Evolutionary conservation across 73 alveolate genomes (phyloP), one percentile per base, ranked within the genome.

Genomic region (Loxodes magnus): DNA sequence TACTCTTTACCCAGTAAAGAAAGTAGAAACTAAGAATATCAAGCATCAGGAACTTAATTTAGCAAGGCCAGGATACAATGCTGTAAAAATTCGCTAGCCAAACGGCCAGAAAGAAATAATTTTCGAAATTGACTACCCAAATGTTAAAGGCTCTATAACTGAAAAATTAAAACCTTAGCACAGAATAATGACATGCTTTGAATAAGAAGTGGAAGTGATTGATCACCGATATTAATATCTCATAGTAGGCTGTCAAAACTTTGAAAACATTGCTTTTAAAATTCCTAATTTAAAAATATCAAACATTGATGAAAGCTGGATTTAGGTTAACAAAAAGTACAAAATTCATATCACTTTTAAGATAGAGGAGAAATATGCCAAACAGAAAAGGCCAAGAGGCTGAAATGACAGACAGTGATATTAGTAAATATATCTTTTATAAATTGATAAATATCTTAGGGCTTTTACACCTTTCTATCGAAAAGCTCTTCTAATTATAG

Each of bases 11-110:
- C n/a, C n/a, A n/a, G n/a, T n/a, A n/a, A n/a, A n/a, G n/a, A n/a
- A n/a, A n/a, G n/a, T n/a, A n/a, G n/a, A n/a, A n/a, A n/a, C n/a
- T n/a, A n/a, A n/a, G n/a, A n/a, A n/a, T n/a, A n/a, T n/a, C n/a
- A n/a, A n/a, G n/a, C n/a, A n/a, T n/a, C n/a, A 58, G 26, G 29
- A 39, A 0, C 64, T 87, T 20, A 96, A 93, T 79, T 93, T 96
- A 4, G 99, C 99, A 3, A 41, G 97, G 50, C 99, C 99, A n/a
- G 99, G 99, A 16, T 96, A 96, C 74, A 72, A 90, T 57, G 97
- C 93, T 31, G 76, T 87, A 36, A 88, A 94, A 71, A 92, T 84
- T 74, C 75, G 86, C 37, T 98, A 95, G 57, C 97, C 93, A 5
- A 85, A 78, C 56, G 84, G 83, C 43, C 89, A 89, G 79, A 91